Evolutionary conservation across 2,329 filamentous ascomycete genomes (phyloP).

Genomic region (Claviceps citrina): DNA sequence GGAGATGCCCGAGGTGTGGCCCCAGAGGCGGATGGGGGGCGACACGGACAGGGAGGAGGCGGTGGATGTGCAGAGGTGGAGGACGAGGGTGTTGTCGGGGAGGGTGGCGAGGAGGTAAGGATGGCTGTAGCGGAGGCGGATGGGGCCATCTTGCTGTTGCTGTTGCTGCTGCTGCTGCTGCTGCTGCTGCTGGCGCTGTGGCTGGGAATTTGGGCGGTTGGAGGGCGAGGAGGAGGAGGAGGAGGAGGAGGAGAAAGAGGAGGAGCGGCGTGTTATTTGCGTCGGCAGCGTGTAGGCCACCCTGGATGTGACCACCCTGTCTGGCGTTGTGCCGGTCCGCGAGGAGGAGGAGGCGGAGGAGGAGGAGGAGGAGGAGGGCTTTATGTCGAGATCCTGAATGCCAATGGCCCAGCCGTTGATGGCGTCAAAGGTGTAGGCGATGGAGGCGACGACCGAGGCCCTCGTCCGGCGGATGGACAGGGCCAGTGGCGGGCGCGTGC

Average conservation of each 20-base stretch:
- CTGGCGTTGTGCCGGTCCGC: no score
- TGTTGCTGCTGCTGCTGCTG: no score
- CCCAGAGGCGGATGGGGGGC: conserved; percentile 65
- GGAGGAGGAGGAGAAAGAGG: not conserved
- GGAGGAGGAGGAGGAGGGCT: conserved; percentile 9
- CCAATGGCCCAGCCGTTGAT: conserved; percentile 75
- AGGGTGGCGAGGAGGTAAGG: conserved; percentile 76
- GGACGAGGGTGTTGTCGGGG: conserved; percentile 72
- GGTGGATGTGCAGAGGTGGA: conserved; percentile 68
- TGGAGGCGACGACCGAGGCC: conserved; percentile 56
- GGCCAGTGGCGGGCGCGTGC: conserved; percentile 61
- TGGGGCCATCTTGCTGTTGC: conserved; percentile 33
- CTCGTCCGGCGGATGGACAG: conserved; percentile 62
- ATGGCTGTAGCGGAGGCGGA: conserved; percentile 54
- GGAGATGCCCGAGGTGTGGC: conserved; percentile 79
- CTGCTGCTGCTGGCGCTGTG: no score
- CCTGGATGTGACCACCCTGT: conserved; percentile 19
- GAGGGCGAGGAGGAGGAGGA: conserved; percentile 5
- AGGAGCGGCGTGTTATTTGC: conserved; percentile 12
- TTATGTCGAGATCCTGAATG: conserved; percentile 72
- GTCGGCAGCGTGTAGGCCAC: conserved; percentile 22
- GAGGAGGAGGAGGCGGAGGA: conserved; percentile 8
- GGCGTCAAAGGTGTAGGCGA: conserved; percentile 72
- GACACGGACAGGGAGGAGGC: conserved; percentile 52
- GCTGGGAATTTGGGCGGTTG: no score